phyloP scores from a whole-genome alignment of 345 rosid genomes.

The Sisymbrium altissimum region DNA sequence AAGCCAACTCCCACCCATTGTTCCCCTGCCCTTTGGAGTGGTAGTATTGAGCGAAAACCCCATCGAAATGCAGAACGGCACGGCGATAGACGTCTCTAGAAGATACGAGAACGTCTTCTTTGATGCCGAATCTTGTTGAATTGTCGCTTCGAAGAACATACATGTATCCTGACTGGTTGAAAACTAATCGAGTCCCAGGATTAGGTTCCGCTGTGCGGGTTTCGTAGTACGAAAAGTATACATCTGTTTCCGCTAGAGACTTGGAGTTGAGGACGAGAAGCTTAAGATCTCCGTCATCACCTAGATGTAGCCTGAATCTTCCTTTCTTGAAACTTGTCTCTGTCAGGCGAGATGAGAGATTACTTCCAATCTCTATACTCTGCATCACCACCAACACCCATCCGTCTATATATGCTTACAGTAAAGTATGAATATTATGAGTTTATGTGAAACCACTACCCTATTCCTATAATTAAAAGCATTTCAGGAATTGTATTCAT shows the following conservation, averaged over 20 bases:
- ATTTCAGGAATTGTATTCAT: no score
- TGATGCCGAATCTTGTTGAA: background rate
- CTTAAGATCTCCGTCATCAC: background rate
- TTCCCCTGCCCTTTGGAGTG: constrained; percentile 38
- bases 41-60: constrained; percentile 52
- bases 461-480: no score
- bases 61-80: constrained; percentile 50
- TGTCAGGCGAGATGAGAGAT: background rate
- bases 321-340: constrained; percentile 7
- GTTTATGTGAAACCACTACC: no score
- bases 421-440: background rate
- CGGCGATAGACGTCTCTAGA: constrained; percentile 40
- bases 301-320: constrained; percentile 8
- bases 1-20: constrained; percentile 24
- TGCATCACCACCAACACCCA: background rate
- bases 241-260: constrained; percentile 14
- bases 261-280: constrained; percentile 19
- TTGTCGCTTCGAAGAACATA: constrained; percentile 36
- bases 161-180: constrained; percentile 47
- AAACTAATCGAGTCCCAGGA: constrained; percentile 35
- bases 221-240: constrained; percentile 35
- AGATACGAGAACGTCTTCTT: background rate
- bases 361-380: background rate
- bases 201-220: background rate
- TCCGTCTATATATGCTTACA: background rate